Base-by-base conservation (phyloP, 306 rosid genomes). In the Ochetophila trinervis region DNA sequence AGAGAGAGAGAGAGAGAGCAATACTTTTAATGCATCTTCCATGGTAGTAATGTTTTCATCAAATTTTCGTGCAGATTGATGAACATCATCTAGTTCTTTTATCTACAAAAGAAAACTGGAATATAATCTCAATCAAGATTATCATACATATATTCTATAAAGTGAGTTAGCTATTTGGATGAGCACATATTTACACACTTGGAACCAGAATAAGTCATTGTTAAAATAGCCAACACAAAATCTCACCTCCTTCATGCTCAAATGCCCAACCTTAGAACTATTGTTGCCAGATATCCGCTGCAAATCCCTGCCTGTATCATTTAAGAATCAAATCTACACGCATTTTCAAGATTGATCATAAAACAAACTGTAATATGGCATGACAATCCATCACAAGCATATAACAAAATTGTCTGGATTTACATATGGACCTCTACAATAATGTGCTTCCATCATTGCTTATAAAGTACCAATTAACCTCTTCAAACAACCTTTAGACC, bases 231-330 rank as follows among this genome's bases (percentile, higher is more conserved):
- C 4, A 27, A 27, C 32, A 27, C 32, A 27, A 27, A 27, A 27
- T 27, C 32, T 70, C 79, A 91, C 96, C 92, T 86, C 74, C 60
- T 78, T 80, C 70, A 79, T 57, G 66, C 67, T 87, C 24, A 85
- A 54, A 71, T 85, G 5, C 30, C 95, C 97, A 65, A 91, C 97
- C 84, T 73, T 86, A 53, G 84, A 68, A 65, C 84, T 69, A 44
- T 66, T 65, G 70, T 80, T 83, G 62, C 96, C 87, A 71, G 96
- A 83, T 68, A 88, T 66, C 57, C 70, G 70, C 81, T 91, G 97
- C 90, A 91, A 87, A 85, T 91, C 97, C 96, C 97, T 91, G 96
- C 90, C 96, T 88, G 90, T 80, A 76, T 66, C 77, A 83, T 70
- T 68, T 72, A 70, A 79, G 68, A 81, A 86, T 83, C 74, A 86